Base-by-base conservation (phyloP, 1,284 basidiomycete species). In the Ganoderma meredithae region DNA sequence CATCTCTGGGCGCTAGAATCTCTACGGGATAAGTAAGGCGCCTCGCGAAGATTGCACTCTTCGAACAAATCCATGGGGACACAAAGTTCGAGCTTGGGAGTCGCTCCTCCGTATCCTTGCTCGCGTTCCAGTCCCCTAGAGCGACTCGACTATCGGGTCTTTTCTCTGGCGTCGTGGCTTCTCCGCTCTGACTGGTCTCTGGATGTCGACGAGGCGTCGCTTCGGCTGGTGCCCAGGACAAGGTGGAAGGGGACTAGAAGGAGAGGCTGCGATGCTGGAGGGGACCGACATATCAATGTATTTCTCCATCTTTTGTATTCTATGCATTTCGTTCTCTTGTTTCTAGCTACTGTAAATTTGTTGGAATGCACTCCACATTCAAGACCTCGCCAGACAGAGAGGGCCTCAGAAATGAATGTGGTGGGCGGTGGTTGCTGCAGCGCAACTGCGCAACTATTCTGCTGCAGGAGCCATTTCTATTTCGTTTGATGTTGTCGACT, bases 81-180 rank as follows among this genome's bases (percentile, higher is more conserved):
- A 88, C 87, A 91, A 92, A 94, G 92, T 94, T 94, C 92, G 92
- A 90, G 85, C 92, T 85, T 77, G 91, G 89, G 78, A 60, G 81
- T 82, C 90, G 87, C 87, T 88, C 80, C 52, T 86, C 89, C 88
- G 88, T 86, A 86, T 92, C 88, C 91, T 88, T 87, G 91, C 87
- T 90, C 92, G 92, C 91, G 92, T 94, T 94, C 92, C 92, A 91
- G 92, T 94, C 90, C 88, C 86, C 92, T 83, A 93, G 85, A 93
- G 52, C 73, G 75, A 90, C 69, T 79, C 58, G 58, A 60, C 33
- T 76, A 67, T 81, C 80, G 82, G 79, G 80, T 78, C 68, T 67
- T 72, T 72, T 72, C 60, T 76, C 72, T 64, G 76, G 63, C 68
- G 71, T 75, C 67, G 72, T 74, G 71, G 69, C 73, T 72, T 76